phyloP scores from a whole-genome alignment of 2,329 filamentous ascomycete species.

The Neofusicoccum cordaticola region DNA sequence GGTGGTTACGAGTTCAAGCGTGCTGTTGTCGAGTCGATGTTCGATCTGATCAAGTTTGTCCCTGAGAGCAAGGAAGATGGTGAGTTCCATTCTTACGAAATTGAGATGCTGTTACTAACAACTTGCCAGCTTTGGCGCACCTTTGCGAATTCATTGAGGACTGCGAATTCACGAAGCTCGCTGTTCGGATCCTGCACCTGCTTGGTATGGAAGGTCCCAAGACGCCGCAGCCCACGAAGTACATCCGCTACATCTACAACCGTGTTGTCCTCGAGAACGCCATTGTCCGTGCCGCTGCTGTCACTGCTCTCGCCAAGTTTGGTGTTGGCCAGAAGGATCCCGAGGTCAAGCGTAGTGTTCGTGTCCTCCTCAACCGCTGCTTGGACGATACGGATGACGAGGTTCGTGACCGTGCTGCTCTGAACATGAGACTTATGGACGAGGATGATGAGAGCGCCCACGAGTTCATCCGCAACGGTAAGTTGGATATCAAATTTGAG shows the following conservation, averaged over 20 bases:
- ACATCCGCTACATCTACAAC: conserved; percentile 99
- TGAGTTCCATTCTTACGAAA: conserved; percentile 24
- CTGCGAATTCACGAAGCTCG: conserved; percentile 97
- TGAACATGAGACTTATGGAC: conserved; percentile 88
- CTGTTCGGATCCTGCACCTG: conserved; percentile 90
- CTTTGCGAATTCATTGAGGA: conserved; percentile 99
- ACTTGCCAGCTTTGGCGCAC: conserved; percentile 72
- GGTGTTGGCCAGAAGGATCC: conserved; percentile 94
- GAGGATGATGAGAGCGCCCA: conserved; percentile 84
- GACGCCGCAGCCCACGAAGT: conserved; percentile 94
- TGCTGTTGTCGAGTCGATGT: conserved; percentile 97
- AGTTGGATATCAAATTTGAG: conserved; percentile 23
- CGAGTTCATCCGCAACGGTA: conserved; percentile 90
- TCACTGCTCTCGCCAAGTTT: conserved; percentile 94
- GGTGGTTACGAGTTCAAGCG: conserved; percentile 98
- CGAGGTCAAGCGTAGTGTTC: conserved; percentile 93
- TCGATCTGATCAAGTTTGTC: conserved; percentile 98
- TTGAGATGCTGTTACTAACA: background rate
- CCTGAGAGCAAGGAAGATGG: conserved; percentile 74
- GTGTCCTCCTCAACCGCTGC: conserved; percentile 87
- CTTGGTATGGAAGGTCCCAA: conserved; percentile 93
- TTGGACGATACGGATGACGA: conserved; percentile 97
- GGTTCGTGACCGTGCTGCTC: conserved; percentile 88
- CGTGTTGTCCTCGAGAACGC: conserved; percentile 96
- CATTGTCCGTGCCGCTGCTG: conserved; percentile 89